phyloP scores from a whole-genome alignment of 2,329 filamentous ascomycete genomes.

The Helotiales sp. region DNA sequence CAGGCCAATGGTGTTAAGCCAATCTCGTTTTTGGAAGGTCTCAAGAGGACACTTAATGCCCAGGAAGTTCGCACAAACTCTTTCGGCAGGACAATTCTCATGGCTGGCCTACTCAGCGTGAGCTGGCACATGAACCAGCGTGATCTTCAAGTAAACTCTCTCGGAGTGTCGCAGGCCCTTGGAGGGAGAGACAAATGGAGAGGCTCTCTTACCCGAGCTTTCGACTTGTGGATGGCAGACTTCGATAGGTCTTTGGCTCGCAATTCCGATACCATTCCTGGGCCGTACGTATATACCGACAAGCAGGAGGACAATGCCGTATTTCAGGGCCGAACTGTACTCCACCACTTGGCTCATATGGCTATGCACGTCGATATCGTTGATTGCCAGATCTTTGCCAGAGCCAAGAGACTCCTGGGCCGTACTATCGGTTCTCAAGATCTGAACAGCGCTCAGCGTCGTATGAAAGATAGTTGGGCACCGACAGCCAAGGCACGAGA shows the following conservation, averaged over 20 bases:
- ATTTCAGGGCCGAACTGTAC: conserved; percentile 84
- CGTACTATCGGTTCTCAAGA: conserved; percentile 84
- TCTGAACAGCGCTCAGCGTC: conserved; percentile 75
- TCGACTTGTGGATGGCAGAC: conserved; percentile 91
- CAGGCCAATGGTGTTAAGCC: conserved; percentile 82
- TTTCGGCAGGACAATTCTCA: conserved; percentile 90
- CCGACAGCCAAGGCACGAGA: conserved; percentile 86
- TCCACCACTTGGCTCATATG: conserved; percentile 96
- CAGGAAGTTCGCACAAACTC: conserved; percentile 87
- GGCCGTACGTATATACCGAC: conserved; percentile 59
- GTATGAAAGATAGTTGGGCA: conserved; percentile 90
- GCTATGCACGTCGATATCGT: conserved; percentile 96
- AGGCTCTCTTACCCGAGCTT: conserved; percentile 80
- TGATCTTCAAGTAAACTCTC: conserved; percentile 87
- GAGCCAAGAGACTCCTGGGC: conserved; percentile 82
- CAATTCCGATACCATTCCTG: conserved; percentile 56
- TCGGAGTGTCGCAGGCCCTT: conserved; percentile 78
- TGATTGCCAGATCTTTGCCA: conserved; percentile 95
- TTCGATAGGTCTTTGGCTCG: conserved; percentile 78
- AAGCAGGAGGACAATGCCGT: conserved; percentile 71
- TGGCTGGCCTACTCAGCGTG: conserved; percentile 91
- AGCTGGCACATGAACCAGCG: conserved; percentile 98
- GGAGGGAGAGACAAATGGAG: conserved; percentile 93
- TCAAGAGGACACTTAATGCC: conserved; percentile 88
- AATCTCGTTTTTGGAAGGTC: conserved; percentile 84